phyloP scores from a whole-genome alignment of 371 early-diverging fungal genomes.

The Actinomortierella wolfii region DNA sequence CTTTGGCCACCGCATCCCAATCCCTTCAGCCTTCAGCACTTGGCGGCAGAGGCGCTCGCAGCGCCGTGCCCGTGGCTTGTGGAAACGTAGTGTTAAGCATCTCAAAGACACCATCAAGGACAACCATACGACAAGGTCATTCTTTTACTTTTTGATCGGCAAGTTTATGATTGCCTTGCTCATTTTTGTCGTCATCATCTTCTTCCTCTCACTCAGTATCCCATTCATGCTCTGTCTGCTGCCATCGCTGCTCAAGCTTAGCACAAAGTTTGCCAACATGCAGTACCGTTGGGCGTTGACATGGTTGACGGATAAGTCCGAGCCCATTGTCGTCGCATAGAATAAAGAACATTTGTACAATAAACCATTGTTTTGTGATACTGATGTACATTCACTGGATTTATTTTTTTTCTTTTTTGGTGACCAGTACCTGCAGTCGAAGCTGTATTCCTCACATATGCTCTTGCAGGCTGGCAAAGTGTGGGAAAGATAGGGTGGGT shows the following conservation, averaged over 20 bases:
- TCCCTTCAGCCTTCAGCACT: slow-evolving; percentile 13
- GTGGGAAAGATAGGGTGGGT: too few relatives aligned
- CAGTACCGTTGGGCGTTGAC: slow-evolving; percentile 40
- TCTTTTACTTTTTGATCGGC: slow-evolving; percentile 46
- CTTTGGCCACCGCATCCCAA: slow-evolving; percentile 24
- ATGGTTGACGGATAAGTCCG: slow-evolving; percentile 35
- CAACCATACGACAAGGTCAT: slow-evolving; percentile 16
- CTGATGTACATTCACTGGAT: neutral
- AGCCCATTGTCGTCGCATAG: slow-evolving; percentile 15
- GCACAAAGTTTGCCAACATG: slow-evolving; percentile 26
- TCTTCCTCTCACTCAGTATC: slow-evolving; percentile 7
- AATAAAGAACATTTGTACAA: neutral
- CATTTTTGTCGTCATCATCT: slow-evolving; percentile 7
- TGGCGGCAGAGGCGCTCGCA: slow-evolving; percentile 1
- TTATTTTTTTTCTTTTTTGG: too few relatives aligned
- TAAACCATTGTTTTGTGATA: neutral
- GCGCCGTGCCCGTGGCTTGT: slow-evolving; percentile 22
- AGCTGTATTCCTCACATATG: too few relatives aligned
- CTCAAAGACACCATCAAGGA: slow-evolving; percentile 9
- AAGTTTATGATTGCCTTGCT: slow-evolving; percentile 38
- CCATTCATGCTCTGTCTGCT: slow-evolving; percentile 37
- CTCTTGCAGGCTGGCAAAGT: too few relatives aligned
- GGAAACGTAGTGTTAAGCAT: slow-evolving; percentile 22
- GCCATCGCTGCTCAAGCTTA: slow-evolving; percentile 22
- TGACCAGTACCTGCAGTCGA: too few relatives aligned